Evolutionary conservation across 345 rosid genomes (phyloP), one percentile per base, ranked within the genome.

Genomic region (Viola odorata): DNA sequence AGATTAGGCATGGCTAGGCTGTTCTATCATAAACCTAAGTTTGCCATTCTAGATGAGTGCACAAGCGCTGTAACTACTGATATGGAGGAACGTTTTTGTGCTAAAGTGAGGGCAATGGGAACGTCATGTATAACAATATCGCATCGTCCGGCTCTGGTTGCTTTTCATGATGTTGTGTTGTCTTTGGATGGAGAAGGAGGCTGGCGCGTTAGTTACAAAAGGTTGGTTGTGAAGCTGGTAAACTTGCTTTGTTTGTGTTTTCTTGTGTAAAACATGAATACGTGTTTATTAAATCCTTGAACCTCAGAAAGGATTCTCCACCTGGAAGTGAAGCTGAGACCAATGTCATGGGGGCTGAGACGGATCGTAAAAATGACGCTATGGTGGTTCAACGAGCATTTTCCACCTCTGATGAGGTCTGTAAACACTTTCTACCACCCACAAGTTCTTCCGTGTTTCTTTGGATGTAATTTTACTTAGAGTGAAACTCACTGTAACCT

Each of bases 11-110:
- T 94, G 97, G 99, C 99, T 56, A 84, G 99, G 70, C 69, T 94
- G 61, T 94, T 94, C 75, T 94, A 88, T 68, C 99, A 94, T 79
- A 94, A 78, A 78, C 99, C 99, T 69, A 94, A 85, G 70, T 94
- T 94, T 91, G 99, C 99, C 65, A 94, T 94, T 81, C 97, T 94
- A 76, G 99, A 94, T 73, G 99, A 94, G 77, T 94, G 99, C 82
- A 94, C 99, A 51, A 94, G 99, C 82, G 99, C 99, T 63, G 99
- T 94, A 67, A 91, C 99, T 36, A 94, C 96, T 45, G 99, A 86
- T 73, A 94, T 94, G 99, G 99, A 94, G 78, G 96, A 94, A 75
- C 86, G 97, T 5, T 94, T 94, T 73, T 92, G 96, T 72, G 79
- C 96, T 50, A 88, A 94, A 81, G 97, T 91, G 74, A 87, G 84